A percentile compares a stretch with the other conserved stretches of the same genome.
phyloP scores from a whole-genome alignment of 2,329 filamentous ascomycete genomes.

The Stenocarpella maydis region DNA sequence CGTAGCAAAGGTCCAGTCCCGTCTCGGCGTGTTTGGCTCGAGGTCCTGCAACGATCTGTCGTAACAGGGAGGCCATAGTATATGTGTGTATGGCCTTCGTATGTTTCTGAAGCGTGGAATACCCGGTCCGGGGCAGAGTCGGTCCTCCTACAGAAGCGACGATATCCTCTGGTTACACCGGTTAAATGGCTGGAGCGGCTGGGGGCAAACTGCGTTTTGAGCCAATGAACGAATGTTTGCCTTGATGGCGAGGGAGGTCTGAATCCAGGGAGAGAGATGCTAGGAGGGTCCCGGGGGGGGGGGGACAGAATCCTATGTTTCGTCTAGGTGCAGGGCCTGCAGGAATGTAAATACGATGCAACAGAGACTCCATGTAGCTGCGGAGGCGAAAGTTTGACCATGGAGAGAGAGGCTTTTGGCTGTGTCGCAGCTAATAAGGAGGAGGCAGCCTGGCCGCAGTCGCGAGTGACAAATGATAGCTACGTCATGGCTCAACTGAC shows the following conservation, averaged over 20 bases:
- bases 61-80: conserved; percentile 77
- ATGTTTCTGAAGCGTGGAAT: not conserved
- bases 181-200: not conserved
- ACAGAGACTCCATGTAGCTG: not conserved
- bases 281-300: not conserved
- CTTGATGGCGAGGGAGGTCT: not conserved
- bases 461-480: not conserved
- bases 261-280: not conserved
- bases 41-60: conserved; percentile 90
- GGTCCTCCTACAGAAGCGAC: not conserved
- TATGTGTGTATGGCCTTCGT: not conserved
- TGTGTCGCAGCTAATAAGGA: not conserved
- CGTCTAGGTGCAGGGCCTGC: not conserved
- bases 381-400: not conserved
- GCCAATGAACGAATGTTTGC: not conserved
- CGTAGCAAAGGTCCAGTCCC: conserved; percentile 93
- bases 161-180: not conserved
- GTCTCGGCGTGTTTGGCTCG: conserved; percentile 85
- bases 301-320: not conserved
- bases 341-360: not conserved
- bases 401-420: not conserved
- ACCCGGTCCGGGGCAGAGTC: too few relatives aligned
- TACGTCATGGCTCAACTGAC: conserved; percentile 21
- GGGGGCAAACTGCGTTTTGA: not conserved
- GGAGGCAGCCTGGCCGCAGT: conserved; percentile 9